Evolutionary conservation across 768 basidiomycete genomes (phyloP), one percentile per base, ranked within the genome.

Genomic region (Rubroboletus satanas): DNA sequence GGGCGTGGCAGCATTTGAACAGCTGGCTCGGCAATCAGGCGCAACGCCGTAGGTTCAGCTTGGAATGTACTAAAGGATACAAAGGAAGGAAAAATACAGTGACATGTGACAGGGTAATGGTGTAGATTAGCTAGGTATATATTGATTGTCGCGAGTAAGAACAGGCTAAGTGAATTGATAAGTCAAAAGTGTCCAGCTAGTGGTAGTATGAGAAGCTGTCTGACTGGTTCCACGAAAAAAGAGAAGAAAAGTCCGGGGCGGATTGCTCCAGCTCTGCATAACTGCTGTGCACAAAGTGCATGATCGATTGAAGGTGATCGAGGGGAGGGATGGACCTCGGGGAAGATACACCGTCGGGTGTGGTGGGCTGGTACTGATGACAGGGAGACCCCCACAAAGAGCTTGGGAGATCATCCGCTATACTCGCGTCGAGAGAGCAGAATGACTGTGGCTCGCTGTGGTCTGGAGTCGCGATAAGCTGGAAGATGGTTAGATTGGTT

Each of bases 1-100:
- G 56, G 83, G 84, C 7, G 73, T 81, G 5, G 65, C 61, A 44
- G 83, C 81, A 12, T 85, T 84, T 56, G 75, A 82, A 60, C 75
- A 71, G 11, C 64, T 80, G 18, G 56, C 47, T 36, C 35, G 14
- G 23, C 17, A 26, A 29, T 28, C 51, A 10, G 43, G 51, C 29
- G 43, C 39, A 23, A 26, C 23, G 17, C 8, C 7, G 52, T 64
- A n/a, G 54, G 46, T 63, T 51, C 37, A n/a, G 23, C 21, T 48
- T 3, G 31, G 41, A 41, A 44, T 29, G 39, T 52, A 46, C 39
- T 54, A 53, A 10, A 48, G 11, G 45, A 57, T 64, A 67, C 66
- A 53, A 21, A 38, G 11, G 29, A 38, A 28, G 54, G 57, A 49
- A 54, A 58, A 51, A 59, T 68, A 68, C 68, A 70, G 43, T 39